These are phyloP conservation scores for Nakazawaea wyomingensis DNA, from an alignment of 805 yeast species.

Conservation along the genomic window DNA sequence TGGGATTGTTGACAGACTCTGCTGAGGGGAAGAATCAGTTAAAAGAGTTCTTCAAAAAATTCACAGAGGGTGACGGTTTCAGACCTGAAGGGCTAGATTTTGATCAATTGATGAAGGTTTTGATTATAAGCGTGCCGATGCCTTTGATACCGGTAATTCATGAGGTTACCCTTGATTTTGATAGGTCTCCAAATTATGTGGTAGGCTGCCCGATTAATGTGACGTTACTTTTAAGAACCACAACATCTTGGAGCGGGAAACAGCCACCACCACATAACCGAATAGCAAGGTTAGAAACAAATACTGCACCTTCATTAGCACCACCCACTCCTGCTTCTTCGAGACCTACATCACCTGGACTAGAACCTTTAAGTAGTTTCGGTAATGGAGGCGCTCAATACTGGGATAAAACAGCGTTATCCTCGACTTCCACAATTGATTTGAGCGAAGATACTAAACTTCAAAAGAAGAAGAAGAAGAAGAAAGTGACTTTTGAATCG, in stretches of 20 bases:
- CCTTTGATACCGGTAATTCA: conserved; percentile 61
- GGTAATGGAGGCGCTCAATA: conserved; percentile 4
- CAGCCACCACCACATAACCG: not conserved
- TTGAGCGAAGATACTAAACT: too few species aligned
- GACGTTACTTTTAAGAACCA: conserved; percentile 36
- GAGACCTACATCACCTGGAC: conserved; percentile 10
- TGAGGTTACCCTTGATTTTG: conserved; percentile 42
- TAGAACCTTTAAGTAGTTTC: conserved; percentile 4
- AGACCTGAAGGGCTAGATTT: not conserved
- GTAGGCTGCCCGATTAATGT: conserved; percentile 63
- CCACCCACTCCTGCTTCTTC: conserved; percentile 8
- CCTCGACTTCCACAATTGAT: conserved; percentile 11
- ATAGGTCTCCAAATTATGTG: conserved; percentile 36
- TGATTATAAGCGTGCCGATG: conserved; percentile 51
- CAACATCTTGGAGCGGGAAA: conserved; percentile 36
- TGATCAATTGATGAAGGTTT: not conserved
- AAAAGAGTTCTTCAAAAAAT: not conserved
- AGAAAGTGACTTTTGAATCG: conserved; percentile 26
- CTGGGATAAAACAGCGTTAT: not conserved
- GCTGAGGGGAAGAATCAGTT: not conserved
- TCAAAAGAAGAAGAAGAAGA: conserved; percentile 16
- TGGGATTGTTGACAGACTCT: not conserved
- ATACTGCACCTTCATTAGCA: not conserved
- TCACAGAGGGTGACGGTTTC: conserved; percentile 1
- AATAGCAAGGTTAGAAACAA: not conserved